Evolutionary conservation across 306 rosid species (phyloP).

Genomic region (Cicer cuneatum): DNA sequence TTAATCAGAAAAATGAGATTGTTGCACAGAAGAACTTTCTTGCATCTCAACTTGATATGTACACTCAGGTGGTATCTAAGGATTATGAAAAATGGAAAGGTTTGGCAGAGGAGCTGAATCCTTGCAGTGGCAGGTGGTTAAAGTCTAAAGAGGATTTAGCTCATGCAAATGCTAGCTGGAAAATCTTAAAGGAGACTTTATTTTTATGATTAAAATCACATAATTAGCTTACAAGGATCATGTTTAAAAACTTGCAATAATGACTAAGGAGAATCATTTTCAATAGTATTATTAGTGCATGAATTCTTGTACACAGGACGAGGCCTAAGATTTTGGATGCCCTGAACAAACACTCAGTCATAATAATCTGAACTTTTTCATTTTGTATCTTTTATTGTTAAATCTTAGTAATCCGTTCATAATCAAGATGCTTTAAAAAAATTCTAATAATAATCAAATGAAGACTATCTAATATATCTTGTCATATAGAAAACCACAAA

Average conservation of each 20-base stretch:
- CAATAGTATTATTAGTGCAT: no score
- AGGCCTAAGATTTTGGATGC: no score
- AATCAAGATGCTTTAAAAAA: no score
- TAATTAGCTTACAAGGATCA: not conserved
- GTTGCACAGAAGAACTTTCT: slow-evolving; percentile 9
- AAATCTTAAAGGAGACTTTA: slow-evolving; percentile 14
- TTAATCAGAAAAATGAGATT: not conserved
- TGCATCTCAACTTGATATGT: not conserved
- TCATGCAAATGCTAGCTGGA: slow-evolving; percentile 18
- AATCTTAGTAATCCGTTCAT: no score
- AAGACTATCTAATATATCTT: no score
- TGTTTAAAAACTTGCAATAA: not conserved
- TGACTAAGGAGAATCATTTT: not conserved
- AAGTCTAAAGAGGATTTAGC: slow-evolving; percentile 12
- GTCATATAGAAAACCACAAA: no score
- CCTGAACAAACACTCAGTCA: no score
- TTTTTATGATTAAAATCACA: not conserved
- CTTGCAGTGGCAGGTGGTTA: not conserved
- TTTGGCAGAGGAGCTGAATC: not conserved
- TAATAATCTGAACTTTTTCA: no score
- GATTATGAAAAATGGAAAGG: not conserved
- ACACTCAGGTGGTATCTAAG: not conserved
- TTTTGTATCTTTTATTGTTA: no score
- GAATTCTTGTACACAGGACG: no score
- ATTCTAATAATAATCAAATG: no score